phyloP scores from a whole-genome alignment of 352 stramenopile species.

The Pythium biforme region DNA sequence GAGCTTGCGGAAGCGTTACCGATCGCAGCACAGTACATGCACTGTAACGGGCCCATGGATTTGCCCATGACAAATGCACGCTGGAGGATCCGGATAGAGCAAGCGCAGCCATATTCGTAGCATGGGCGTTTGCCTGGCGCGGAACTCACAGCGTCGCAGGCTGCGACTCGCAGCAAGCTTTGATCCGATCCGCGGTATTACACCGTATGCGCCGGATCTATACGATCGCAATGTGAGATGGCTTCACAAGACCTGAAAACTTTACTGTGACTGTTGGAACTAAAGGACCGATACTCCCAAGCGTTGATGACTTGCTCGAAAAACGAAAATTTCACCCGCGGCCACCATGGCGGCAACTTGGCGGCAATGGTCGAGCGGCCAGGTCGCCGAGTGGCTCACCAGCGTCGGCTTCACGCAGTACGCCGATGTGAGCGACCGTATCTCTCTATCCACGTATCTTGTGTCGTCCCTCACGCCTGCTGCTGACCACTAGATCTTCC shows the following conservation, averaged over 20 bases:
- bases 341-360: conserved; percentile 10
- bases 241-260: neutral
- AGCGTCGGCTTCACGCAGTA: conserved; percentile 24
- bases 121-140: no score
- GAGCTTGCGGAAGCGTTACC: no score
- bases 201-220: neutral
- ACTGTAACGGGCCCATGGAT: no score
- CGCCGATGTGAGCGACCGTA: conserved; percentile 11
- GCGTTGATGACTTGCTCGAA: neutral
- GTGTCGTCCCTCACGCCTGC: neutral
- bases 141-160: no score
- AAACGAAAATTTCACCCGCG: neutral
- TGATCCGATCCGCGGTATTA: neutral
- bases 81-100: no score
- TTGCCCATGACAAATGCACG: no score
- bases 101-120: no score
- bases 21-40: no score
- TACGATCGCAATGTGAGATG: neutral
- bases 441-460: neutral
- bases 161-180: no score
- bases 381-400: conserved; percentile 25
- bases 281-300: neutral
- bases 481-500: conserved; percentile 20
- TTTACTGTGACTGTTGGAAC: neutral
- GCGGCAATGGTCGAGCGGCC: conserved; percentile 18